Evolutionary conservation across 2,329 filamentous ascomycete species (phyloP).

Genomic region (Thielaviopsis populi): DNA sequence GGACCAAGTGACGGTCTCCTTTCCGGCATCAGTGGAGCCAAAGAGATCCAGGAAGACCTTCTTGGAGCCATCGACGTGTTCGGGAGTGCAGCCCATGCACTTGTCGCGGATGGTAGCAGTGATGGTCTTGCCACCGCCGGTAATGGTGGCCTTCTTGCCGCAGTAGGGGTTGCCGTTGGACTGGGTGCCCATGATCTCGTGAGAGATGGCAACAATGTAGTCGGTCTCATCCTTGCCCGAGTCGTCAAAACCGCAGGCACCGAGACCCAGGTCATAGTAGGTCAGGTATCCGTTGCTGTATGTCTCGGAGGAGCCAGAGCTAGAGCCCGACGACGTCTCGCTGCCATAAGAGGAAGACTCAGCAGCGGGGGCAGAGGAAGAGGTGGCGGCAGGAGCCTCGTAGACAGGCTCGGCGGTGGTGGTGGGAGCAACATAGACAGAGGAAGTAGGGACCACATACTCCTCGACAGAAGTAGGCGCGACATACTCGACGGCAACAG

Average conservation of each 20-base stretch:
- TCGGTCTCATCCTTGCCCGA: conserved; percentile 37
- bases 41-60: conserved; percentile 41
- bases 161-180: conserved; percentile 59
- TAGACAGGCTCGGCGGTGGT: conserved; percentile 20
- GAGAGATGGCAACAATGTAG: conserved; percentile 54
- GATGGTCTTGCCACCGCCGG: conserved; percentile 40
- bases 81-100: conserved; percentile 50
- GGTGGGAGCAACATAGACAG: conserved; percentile 17
- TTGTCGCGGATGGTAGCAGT: conserved; percentile 54
- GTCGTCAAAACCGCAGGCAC: conserved; percentile 52
- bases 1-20: conserved; percentile 30
- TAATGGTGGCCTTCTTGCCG: conserved; percentile 51
- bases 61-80: conserved; percentile 45
- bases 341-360: conserved; percentile 8
- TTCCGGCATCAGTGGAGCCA: conserved; percentile 31
- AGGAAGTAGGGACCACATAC: neutral
- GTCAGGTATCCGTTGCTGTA: conserved; percentile 51
- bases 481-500: neutral
- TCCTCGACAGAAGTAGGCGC: neutral
- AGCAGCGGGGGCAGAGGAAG: conserved; percentile 11
- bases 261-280: conserved; percentile 55
- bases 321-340: neutral
- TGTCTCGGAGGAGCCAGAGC: conserved; percentile 22
- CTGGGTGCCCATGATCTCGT: conserved; percentile 43
- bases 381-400: conserved; percentile 11